phyloP scores from a whole-genome alignment of 352 stramenopile genomes.

The Pythium rishiriense region DNA sequence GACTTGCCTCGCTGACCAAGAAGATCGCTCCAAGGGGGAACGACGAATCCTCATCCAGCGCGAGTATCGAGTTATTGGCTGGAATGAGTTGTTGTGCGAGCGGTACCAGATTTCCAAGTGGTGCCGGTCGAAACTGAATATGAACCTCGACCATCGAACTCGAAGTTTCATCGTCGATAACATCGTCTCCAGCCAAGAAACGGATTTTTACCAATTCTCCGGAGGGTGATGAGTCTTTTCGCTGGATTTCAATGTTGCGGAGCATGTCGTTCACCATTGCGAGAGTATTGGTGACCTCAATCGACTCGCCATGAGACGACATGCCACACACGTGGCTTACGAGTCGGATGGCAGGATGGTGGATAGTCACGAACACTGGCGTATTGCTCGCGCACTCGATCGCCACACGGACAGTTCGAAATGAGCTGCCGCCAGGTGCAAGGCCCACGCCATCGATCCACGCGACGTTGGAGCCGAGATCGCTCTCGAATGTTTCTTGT shows the following conservation, averaged over 20 bases:
- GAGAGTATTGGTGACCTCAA: neutral
- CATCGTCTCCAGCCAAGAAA: neutral
- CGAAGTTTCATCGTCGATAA: neutral
- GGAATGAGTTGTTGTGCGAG: neutral
- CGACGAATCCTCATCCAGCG: slow-evolving; percentile 5
- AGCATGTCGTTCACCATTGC: slow-evolving; percentile 4
- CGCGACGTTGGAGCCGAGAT: neutral
- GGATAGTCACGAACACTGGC: neutral
- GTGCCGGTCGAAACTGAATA: slow-evolving; percentile 1
- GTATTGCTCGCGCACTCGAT: neutral
- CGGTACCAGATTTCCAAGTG: neutral
- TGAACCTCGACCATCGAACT: neutral
- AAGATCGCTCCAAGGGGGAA: slow-evolving; percentile 1
- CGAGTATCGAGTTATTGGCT: neutral
- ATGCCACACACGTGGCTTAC: neutral
- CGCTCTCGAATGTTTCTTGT: neutral
- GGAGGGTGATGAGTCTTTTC: neutral
- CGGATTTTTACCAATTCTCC: neutral
- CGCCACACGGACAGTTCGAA: neutral
- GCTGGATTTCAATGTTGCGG: neutral
- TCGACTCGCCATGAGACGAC: neutral
- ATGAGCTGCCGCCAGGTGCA: neutral
- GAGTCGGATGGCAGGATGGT: slow-evolving; percentile 6
- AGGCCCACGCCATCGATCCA: slow-evolving; percentile 5
- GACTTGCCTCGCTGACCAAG: neutral